A percentile compares a stretch with the other conserved stretches of the same genome.
Evolutionary conservation across 345 rosid genomes (phyloP).

Genomic region (Heritiera fomes): DNA sequence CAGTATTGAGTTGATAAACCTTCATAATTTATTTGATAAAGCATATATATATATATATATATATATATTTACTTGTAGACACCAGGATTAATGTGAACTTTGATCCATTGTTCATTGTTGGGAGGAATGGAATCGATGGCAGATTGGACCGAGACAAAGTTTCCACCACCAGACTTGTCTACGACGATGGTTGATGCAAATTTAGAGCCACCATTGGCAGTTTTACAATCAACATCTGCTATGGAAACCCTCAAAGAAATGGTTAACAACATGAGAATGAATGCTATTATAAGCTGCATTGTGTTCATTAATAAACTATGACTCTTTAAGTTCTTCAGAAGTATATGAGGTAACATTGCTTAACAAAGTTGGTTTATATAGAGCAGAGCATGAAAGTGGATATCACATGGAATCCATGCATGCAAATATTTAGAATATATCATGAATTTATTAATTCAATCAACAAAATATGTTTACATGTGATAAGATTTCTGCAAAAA

Average conservation of each 20-base stretch:
- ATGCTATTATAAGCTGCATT: not conserved
- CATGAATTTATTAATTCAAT: no score
- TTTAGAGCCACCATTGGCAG: not conserved
- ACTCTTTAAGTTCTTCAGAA: not conserved
- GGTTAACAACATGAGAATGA: not conserved
- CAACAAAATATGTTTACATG: no score
- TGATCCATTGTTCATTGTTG: conserved; percentile 21
- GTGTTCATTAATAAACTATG: not conserved
- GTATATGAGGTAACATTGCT: no score
- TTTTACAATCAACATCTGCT: not conserved
- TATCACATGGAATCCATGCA: no score
- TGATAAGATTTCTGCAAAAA: no score
- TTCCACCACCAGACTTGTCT: not conserved
- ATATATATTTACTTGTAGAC: not conserved
- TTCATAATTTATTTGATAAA: not conserved
- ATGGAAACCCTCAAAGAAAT: not conserved
- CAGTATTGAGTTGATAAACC: not conserved
- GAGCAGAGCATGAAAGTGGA: no score
- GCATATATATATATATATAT: not conserved
- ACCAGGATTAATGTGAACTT: conserved; percentile 11
- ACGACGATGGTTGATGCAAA: conserved; percentile 3
- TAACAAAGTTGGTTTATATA: no score
- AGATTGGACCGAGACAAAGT: not conserved
- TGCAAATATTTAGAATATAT: no score
- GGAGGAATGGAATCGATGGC: conserved; percentile 47